Evolutionary conservation across 306 rosid genomes (phyloP), one percentile per base, ranked within the genome.

Genomic region (Pachyrhizus erosus): DNA sequence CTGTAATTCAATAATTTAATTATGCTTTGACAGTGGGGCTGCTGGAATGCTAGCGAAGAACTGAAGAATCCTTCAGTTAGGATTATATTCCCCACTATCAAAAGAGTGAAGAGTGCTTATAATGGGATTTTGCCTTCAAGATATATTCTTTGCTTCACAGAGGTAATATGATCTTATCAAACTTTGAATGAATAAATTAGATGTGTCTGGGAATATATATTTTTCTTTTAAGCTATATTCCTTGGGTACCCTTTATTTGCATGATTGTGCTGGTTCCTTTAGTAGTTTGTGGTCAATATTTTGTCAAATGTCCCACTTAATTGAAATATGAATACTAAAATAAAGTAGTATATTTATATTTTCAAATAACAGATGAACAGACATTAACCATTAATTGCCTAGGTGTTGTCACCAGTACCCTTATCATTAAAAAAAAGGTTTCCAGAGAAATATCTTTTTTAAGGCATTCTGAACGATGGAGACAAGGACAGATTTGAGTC

Each of bases 21-120:
- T 37, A 80, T 78, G 64, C 75, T 85, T 84, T 79, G 77, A 87
- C 83, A 93, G 97, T 93, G 97, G 97, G 97, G 94, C 70, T 83
- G 88, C 80, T 93, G 97, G 97, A 91, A 73, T 87, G 88, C 94
- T 79, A 84, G 75, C 2, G 94, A 91, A 70, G 97, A 93, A 86
- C 70, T 79, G 80, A 88, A 84, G 84, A 77, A 82, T 43, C 97
- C 95, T 70, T 93, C 97, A 66, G 88, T 93, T 70, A 88, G 80
- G 85, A 86, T 92, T 39, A 67, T 89, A 80, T 93, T 89, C 70
- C 97, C 97, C 51, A 93, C 94, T 81, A 89, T 93, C 54, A 89
- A 88, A 79, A 88, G 92, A 87, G 95, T 93, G 85, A 89, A 84
- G 82, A 79, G 77, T 51, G 90, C 91, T 12, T 74, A 37, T 75